A percentile compares a stretch with the other conserved stretches of the same genome.
These are phyloP conservation scores for Anethum foeniculum DNA, from an alignment of 140 eudicot genomes.

Conservation along the genomic window DNA sequence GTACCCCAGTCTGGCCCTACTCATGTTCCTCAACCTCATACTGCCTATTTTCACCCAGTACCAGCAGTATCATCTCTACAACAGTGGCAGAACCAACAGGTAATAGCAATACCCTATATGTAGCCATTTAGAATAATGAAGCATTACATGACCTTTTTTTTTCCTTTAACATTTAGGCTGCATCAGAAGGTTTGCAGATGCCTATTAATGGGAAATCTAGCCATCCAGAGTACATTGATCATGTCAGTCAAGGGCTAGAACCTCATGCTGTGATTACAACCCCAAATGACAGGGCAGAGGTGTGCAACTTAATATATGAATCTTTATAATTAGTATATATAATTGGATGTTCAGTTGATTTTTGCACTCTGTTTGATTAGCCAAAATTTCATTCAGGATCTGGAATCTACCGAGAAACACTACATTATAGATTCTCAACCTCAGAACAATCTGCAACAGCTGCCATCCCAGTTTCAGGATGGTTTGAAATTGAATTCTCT, in stretches of 20 bases:
- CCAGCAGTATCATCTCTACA: conserved; percentile 50
- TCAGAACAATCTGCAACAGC: conserved; percentile 57
- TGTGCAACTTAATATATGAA: conserved; percentile 5
- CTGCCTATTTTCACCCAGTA: conserved; percentile 49
- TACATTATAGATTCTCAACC: conserved; percentile 19
- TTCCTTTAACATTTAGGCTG: conserved; percentile 29
- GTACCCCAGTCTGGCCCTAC: conserved; percentile 56
- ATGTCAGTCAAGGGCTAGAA: not conserved
- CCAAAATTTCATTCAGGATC: conserved; percentile 18
- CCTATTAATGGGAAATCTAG: conserved; percentile 52
- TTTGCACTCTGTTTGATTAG: conserved; percentile 6
- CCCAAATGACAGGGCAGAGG: conserved; percentile 48
- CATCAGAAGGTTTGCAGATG: conserved; percentile 45
- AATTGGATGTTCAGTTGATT: not conserved
- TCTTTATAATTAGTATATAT: not conserved
- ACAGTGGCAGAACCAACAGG: conserved; percentile 79
- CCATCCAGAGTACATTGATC: not conserved
- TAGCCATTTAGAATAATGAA: not conserved
- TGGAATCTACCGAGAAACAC: conserved; percentile 27
- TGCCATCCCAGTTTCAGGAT: conserved; percentile 74
- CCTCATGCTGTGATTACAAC: conserved; percentile 26
- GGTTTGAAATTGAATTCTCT: conserved; percentile 46
- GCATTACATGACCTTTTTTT: not conserved
- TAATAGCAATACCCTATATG: conserved; percentile 11
- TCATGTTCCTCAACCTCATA: conserved; percentile 57